Percentiles rank a stretch among this genome's conserved stretches.
Conservation (phyloP, 306 rosid species). For the Ormosia emarginata region DNA sequence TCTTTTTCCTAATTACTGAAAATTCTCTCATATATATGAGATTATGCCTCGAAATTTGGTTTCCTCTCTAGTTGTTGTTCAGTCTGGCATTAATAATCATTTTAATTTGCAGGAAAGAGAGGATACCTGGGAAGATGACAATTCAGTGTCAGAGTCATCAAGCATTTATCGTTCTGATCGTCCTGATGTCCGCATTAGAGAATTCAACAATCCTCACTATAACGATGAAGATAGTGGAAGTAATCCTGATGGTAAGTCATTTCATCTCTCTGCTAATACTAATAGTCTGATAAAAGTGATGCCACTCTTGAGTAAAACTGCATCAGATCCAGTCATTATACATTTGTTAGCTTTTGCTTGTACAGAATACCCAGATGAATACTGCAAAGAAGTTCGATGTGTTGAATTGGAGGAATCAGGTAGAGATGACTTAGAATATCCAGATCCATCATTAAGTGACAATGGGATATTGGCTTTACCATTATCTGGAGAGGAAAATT, state of each 20-base stretch:
- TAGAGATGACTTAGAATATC: slow-evolving; percentile 38
- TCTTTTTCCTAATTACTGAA: background rate
- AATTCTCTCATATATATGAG: background rate
- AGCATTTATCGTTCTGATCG: slow-evolving; percentile 41
- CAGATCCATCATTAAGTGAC: slow-evolving; percentile 28
- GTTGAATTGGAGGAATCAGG: slow-evolving; percentile 60
- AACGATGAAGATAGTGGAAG: slow-evolving; percentile 34
- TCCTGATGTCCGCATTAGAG: slow-evolving; percentile 27
- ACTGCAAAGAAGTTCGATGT: slow-evolving; percentile 73
- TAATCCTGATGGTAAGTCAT: slow-evolving; percentile 39
- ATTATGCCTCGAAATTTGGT: background rate
- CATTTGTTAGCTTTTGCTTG: background rate
- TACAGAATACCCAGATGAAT: slow-evolving; percentile 44
- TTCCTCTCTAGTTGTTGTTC: slow-evolving; percentile 15
- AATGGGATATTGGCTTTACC: slow-evolving; percentile 32
- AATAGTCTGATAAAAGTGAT: slow-evolving; percentile 20
- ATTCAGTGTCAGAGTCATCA: slow-evolving; percentile 66
- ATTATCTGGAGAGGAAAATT: slow-evolving; percentile 22
- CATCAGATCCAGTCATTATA: background rate
- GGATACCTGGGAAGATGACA: slow-evolving; percentile 59
- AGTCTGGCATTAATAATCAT: slow-evolving; percentile 30
- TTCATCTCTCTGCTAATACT: slow-evolving; percentile 21
- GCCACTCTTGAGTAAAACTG: background rate
- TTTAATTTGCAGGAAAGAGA: slow-evolving; percentile 31
- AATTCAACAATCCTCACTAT: slow-evolving; percentile 55